Conservation (phyloP, 2,329 filamentous ascomycete genomes). For the Annulohypoxylon truncatum region DNA sequence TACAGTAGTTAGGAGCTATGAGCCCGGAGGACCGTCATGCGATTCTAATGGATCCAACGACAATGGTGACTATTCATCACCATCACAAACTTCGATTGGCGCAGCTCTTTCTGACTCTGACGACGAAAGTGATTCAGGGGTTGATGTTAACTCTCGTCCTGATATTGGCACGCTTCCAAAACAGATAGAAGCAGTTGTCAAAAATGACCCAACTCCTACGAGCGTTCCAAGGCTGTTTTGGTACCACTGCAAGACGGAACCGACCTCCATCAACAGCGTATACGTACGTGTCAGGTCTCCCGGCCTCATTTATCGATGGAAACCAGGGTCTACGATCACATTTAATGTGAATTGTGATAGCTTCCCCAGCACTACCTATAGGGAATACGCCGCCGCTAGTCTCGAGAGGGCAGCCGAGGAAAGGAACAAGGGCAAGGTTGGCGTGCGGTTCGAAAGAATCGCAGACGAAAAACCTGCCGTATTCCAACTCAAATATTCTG, state of each 20-base stretch:
- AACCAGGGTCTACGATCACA: neutral
- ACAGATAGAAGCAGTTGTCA: no score
- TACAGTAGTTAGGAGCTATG: no score
- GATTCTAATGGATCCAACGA: no score
- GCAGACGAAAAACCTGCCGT: neutral
- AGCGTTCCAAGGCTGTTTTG: no score
- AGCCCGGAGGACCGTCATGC: no score
- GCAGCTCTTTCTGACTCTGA: no score
- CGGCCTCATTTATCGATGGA: slow-evolving; percentile 7
- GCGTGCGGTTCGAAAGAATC: slow-evolving; percentile 7
- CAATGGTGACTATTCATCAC: no score
- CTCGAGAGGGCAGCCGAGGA: neutral
- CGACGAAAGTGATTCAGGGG: no score
- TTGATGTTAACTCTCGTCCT: no score
- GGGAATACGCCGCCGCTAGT: neutral
- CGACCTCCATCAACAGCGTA: neutral
- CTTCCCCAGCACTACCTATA: neutral
- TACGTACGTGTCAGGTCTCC: neutral
- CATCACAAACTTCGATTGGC: no score
- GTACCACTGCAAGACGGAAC: neutral
- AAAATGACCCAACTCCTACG: no score
- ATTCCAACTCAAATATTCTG: slow-evolving; percentile 6
- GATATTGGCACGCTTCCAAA: no score
- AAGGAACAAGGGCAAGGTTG: neutral
- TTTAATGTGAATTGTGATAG: neutral